Evolutionary conservation across 2,329 filamentous ascomycete species (phyloP), one percentile per base, ranked within the genome.

Genomic region (Botrytis fragariae): DNA sequence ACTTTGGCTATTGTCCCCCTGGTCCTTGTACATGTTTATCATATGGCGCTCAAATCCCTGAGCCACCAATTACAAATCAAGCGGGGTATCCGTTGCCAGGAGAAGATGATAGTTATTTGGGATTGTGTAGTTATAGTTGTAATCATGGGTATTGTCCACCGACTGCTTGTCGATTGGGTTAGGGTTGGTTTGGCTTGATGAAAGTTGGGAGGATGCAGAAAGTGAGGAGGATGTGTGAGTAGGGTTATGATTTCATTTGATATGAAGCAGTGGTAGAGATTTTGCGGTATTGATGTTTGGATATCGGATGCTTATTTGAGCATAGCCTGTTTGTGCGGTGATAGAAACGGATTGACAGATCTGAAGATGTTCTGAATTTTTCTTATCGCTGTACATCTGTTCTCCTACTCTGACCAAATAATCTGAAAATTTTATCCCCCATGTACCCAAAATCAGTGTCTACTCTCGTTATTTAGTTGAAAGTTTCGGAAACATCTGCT

Each of bases 111-210:
- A 78, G 80, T 3, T 87, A 86, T 74, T 74, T 81, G 57, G 84
- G 84, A 0, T 80, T 86, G 22, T 86, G 85, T 74, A 84, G 82
- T 73, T 86, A 82, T 75, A 81, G 83, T 14, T 86, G 84, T 61
- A 83, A 82, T 74, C 83, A 85, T 76, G 84, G 84, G 0, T 86
- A 86, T 73, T 72, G 70, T 44, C 70, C 70, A 7, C 16, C 44
- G 7, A 72, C 57, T 39, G 70, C 57, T 57, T 72, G 61, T 54
- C 70, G 48, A 71, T 69, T 45, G 39, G 68, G 32, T 25, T 68
- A 57, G 25, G 16, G 0, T 48, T 25, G 20, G 45, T 8, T 22
- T 8, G 5, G 5, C 9, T 9, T 45, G 14, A 3, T 54, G 51
- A 2, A 18, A 9, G 25, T 0, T 1, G 14, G 16, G 12, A 65